Conservation (phyloP, 768 basidiomycete species). For the Leccinum longicurvipes region DNA sequence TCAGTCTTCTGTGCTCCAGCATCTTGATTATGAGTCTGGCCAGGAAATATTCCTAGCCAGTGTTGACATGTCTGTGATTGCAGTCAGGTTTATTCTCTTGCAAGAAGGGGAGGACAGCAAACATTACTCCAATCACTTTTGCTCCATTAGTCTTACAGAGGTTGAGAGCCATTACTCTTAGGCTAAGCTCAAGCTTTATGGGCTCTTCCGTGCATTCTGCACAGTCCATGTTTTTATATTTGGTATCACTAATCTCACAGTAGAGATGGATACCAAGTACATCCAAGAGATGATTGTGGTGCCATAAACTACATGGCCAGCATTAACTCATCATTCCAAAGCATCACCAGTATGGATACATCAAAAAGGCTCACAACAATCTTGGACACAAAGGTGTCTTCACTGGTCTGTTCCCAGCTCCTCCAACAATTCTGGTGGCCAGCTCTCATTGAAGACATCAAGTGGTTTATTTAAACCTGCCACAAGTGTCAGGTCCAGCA, state of each 20-base stretch:
- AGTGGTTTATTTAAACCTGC: no score
- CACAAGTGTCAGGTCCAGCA: not conserved
- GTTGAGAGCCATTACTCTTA: constrained; percentile 13
- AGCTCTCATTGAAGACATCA: no score
- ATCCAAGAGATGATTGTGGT: not conserved
- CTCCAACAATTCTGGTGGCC: not conserved
- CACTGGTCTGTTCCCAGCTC: not conserved
- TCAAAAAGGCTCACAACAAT: not conserved
- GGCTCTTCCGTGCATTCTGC: not conserved
- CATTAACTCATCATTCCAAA: not conserved
- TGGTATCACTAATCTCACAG: no score
- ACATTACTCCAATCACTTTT: constrained; percentile 24
- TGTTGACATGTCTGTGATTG: constrained; percentile 30
- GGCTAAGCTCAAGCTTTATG: constrained; percentile 26
- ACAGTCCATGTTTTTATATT: not conserved
- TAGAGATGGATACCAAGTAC: no score
- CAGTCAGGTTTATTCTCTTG: constrained; percentile 33
- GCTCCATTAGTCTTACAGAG: constrained; percentile 37
- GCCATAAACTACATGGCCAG: not conserved
- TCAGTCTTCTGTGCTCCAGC: constrained; percentile 3
- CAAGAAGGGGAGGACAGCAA: not conserved
- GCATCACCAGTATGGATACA: not conserved
- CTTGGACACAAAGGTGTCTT: not conserved
- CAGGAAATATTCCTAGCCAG: constrained; percentile 2
- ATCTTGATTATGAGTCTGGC: not conserved